These are phyloP conservation scores for Yamadazyma sp. DNA, from an alignment of 805 yeast species.

Conservation along the genomic window DNA sequence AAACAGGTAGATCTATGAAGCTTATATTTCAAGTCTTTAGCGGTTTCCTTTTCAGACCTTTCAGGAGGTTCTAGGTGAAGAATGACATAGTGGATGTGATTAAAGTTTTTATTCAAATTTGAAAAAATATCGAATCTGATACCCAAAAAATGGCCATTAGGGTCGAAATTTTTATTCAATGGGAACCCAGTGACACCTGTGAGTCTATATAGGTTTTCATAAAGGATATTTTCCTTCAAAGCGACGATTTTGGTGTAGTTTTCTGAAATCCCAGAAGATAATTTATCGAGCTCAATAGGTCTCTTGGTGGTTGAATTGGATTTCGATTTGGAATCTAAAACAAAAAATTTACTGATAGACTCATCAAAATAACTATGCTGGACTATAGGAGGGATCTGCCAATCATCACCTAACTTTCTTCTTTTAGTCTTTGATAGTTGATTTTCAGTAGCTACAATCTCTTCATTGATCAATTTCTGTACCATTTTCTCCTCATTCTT, in stretches of 20 bases:
- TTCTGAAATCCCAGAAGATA: conserved; percentile 6
- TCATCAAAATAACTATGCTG: conserved; percentile 30
- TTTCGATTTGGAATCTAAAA: background rate
- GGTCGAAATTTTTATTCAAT: conserved; percentile 33
- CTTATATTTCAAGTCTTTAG: background rate
- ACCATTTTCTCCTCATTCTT: background rate
- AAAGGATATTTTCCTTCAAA: conserved; percentile 29
- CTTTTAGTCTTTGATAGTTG: too few relatives aligned
- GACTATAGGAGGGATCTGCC: conserved; percentile 16
- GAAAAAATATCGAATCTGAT: conserved; percentile 48
- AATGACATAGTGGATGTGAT: conserved; percentile 48
- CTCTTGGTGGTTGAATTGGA: background rate
- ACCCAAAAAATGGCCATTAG: conserved; percentile 35
- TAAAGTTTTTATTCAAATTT: conserved; percentile 19
- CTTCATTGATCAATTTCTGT: background rate
- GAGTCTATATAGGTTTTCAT: conserved; percentile 47
- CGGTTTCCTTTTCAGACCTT: background rate
- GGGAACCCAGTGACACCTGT: conserved; percentile 54
- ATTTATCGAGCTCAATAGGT: conserved; percentile 1
- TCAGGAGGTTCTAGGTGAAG: conserved; percentile 15
- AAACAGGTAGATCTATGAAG: conserved; percentile 6
- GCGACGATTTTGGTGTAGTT: conserved; percentile 12
- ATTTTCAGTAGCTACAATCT: background rate
- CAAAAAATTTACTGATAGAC: conserved; percentile 23
- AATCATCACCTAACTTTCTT: conserved; percentile 6